Base-by-base conservation (phyloP, 305 asterid genomes). In the Euphrasia arctica region DNA sequence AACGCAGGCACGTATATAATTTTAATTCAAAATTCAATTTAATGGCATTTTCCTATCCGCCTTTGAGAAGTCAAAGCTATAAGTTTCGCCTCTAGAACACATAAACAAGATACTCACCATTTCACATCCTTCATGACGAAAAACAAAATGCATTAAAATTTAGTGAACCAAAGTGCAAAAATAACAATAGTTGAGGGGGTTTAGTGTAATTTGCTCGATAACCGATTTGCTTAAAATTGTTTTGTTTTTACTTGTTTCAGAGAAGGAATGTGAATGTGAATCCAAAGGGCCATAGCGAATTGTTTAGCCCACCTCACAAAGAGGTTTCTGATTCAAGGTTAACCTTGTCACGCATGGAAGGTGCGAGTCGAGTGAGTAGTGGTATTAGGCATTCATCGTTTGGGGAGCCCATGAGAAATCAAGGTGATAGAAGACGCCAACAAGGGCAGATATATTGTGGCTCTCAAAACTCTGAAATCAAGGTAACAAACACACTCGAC, bases 241-340 rank as follows among this genome's bases (percentile, higher is more conserved):
- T 28, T 13, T 50, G 22, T 18, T 18, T 18, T 18, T 18, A 18
- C 13, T 14, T 51, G 32, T 69, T 69, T 18, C 90, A 88, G 96
- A 80, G 83, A 77, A 81, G 79, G 81, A 75, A 77, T 58, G 85
- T 72, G 63, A 76, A 78, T 34, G 75, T 60, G 45, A 76, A 77
- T 68, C 62, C 76, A 13, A 91, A 80, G 78, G 71, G 79, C 74
- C 82, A 58, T 59, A 78, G 79, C n/a, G 82, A 79, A 69, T 41
- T 69, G 32, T 84, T 80, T 58, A 69, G 79, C 66, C 63, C 72
- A 10, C 13, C 12, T 56, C 83, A 62, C 51, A 62, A 55, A 69
- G 80, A 73, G 22, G 89, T 76, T 66, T 64, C 75, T 13, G 63
- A 75, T 54, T 72, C 79, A 3, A 78, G 75, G 75, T 58, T 82